Evolutionary conservation across 2,329 filamentous ascomycete genomes (phyloP), one percentile per base, ranked within the genome.

Genomic region (Sclerotinia nivalis): DNA sequence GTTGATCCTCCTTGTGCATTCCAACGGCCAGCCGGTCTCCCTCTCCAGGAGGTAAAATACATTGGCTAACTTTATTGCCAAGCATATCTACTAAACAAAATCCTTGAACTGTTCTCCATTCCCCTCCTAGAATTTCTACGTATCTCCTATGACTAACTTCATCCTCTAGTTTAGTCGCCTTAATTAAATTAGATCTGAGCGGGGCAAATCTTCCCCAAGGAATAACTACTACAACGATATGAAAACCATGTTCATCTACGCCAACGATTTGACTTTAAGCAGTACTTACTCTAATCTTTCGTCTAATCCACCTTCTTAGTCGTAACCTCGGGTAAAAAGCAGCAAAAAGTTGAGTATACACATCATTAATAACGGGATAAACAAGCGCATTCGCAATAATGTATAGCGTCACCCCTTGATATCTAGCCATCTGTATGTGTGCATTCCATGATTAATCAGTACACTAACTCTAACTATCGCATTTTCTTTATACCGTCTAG

Each of bases 121-220:
- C 82, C 81, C 84, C 9, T 81, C 78, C 82, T 81, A 84, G 69
- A 84, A 83, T 64, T 78, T 76, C 59, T 77, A 71, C 3, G 78
- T 80, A 50, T 79, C 76, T 1, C 79, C 81, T n/a, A 5, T 76
- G 80, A 81, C 80, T n/a, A n/a, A 80, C 80, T 61, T 82, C 79
- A n/a, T 76, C 76, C 64, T 77, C 72, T 7, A 75, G 70, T 71
- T 77, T 80, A 2, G 76, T 76, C 20, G 74, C 78, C 2, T 76
- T 71, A 4, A 74, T 75, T 20, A 82, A 49, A 70, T 82, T 81
- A 34, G 73, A 71, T 20, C 79, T 74, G 25, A 81, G 77, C 25
- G 76, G 68, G 58, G 68, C 70, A 70, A 79, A 74, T 43, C 79
- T 76, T 72, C 84, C 84, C 82, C 83, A 87, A 1, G 84, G 84